Percentiles rank a stretch among this genome's conserved stretches.
These are phyloP conservation scores for Iberis pinnata DNA, from an alignment of 345 rosid genomes.

Conservation along the genomic window DNA sequence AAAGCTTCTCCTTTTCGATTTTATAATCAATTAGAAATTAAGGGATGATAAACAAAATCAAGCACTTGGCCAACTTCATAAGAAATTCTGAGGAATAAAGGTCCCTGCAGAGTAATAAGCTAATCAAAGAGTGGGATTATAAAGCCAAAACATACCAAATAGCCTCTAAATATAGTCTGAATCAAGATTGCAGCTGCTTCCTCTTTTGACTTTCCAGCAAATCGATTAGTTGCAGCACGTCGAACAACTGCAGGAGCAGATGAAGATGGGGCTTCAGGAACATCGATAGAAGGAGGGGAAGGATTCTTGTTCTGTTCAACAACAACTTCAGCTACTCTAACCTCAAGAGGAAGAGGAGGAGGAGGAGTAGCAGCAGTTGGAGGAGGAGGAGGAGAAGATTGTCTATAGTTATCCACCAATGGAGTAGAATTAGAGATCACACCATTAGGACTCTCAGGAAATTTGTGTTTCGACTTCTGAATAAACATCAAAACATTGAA, in stretches of 20 bases:
- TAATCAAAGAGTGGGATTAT: not conserved
- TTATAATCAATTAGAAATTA: too few species aligned
- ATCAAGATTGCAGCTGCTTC: slow-evolving; percentile 83
- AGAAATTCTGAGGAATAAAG: not conserved
- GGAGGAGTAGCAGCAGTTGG: not conserved
- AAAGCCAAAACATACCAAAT: slow-evolving; percentile 42
- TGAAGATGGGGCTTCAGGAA: slow-evolving; percentile 30
- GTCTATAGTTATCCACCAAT: slow-evolving; percentile 24
- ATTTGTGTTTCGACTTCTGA: slow-evolving; percentile 29
- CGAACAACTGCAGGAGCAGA: slow-evolving; percentile 40
- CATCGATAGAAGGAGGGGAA: slow-evolving; percentile 31
- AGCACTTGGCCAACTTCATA: not conserved
- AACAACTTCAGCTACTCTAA: slow-evolving; percentile 38
- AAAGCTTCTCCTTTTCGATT: not conserved
- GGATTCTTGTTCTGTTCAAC: slow-evolving; percentile 35
- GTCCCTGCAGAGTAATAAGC: not conserved
- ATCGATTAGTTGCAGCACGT: slow-evolving; percentile 26
- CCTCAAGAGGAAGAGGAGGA: slow-evolving; percentile 46
- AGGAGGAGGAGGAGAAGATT: slow-evolving; percentile 31
- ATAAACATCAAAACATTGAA: not conserved
- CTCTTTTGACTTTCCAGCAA: slow-evolving; percentile 57
- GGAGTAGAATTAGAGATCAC: slow-evolving; percentile 34
- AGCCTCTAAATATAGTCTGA: slow-evolving; percentile 83
- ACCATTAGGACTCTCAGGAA: slow-evolving; percentile 28
- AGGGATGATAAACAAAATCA: not conserved